Base-by-base conservation (phyloP, 352 stramenopile species). In the Globisporangium solare region DNA sequence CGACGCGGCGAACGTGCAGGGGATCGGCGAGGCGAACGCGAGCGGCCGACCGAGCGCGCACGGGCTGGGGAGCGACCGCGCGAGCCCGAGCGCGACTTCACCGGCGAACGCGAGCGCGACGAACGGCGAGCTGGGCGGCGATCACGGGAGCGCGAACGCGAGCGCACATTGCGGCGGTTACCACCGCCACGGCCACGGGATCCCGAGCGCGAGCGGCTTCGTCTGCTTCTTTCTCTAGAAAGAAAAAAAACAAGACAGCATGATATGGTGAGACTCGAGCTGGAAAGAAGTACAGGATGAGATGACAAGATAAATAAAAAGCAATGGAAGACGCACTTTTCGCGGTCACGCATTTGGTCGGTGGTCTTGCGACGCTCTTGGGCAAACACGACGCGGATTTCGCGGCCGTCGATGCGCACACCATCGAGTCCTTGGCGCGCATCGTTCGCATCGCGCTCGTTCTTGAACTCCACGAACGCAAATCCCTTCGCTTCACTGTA, bases 321-420 rank as follows among this genome's bases (percentile, higher is more conserved):
- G 12, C 27, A 54, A n/a, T 17, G 17, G 22, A 35, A 18, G 39
- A 7, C 47, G 27, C 63, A 89, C 82, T 64, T 73, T 56, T 93
- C 87, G 51, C 90, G 77, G n/a, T 86, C 83, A 56, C 89, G 83
- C 94, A 98, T 98, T 67, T 98, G 90, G 55, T 95, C 86, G 10
- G 94, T 95, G 15, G 89, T 97, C 72, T 98, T 98, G 59, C 94
- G 86, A 53, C 94, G 92, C 66, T 98, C 92, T 69, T 98, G 94
- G n/a, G 94, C 94, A 74, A 97, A 98, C 41, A 98, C 91, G 14
- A 98, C 94, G 67, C 95, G 90, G 49, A 98, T 82, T 58, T 97
- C 89, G 40, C 88, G 79, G 52, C 94, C 94, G 53, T 98, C 95
- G 54, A 98, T 88, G 47, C 86, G 70, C 58, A 91, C 86, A 21